These are phyloP conservation scores for Pythium volutum DNA, from an alignment of 352 stramenopile species.

Conservation along the genomic window DNA sequence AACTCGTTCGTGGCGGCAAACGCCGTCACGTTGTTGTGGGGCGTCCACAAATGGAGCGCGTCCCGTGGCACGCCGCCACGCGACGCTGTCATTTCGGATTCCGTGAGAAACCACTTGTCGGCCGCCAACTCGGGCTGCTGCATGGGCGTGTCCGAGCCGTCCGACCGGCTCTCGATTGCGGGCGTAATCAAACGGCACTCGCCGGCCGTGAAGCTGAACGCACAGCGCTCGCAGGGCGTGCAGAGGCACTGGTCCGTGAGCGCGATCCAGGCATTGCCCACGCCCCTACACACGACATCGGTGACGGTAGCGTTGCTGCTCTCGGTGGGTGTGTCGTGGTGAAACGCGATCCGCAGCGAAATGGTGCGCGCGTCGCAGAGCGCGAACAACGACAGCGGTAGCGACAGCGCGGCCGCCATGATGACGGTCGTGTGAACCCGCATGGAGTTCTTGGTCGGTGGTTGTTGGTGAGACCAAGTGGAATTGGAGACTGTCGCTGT, in stretches of 20 bases:
- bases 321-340: not conserved
- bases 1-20: conserved; percentile 42
- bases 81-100: conserved; percentile 47
- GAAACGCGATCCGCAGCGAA: not conserved
- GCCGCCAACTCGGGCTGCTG: conserved; percentile 29
- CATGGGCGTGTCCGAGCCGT: conserved; percentile 12
- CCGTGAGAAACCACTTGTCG: conserved; percentile 55
- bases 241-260: conserved; percentile 33
- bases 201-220: conserved; percentile 13
- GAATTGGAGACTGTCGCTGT: too few relatives aligned
- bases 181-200: conserved; percentile 25
- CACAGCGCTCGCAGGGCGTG: conserved; percentile 29
- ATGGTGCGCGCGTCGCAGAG: conserved; percentile 2
- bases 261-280: conserved; percentile 25
- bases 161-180: conserved; percentile 13
- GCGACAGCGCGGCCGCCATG: not conserved
- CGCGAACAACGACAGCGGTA: not conserved
- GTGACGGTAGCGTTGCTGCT: too few relatives aligned
- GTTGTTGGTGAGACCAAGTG: not conserved
- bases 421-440: not conserved
- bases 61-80: conserved; percentile 42
- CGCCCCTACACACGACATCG: not conserved
- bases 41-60: conserved; percentile 43
- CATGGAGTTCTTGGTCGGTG: not conserved
- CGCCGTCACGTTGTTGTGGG: conserved; percentile 44